phyloP scores from a whole-genome alignment of 495 filamentous ascomycete species.

The Podospora didyma region DNA sequence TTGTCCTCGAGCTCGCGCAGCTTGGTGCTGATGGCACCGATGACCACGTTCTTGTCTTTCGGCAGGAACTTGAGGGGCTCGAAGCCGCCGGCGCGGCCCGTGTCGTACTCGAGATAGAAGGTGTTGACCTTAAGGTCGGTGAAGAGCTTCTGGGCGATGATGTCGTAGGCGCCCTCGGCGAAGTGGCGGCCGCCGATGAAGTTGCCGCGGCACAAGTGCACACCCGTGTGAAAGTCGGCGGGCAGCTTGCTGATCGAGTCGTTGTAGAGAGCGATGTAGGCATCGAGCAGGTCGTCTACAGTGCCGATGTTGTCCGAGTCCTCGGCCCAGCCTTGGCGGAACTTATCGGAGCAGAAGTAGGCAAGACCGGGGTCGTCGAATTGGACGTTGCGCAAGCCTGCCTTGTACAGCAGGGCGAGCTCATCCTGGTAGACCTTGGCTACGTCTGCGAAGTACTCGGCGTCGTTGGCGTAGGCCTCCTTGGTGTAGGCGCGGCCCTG shows the following conservation, averaged over 20 bases:
- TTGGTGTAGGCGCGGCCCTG: constrained; percentile 64
- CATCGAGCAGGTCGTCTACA: constrained; percentile 62
- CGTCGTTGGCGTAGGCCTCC: constrained; percentile 60
- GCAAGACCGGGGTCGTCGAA: constrained; percentile 75
- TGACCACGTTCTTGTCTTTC: constrained; percentile 68
- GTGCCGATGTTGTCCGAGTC: constrained; percentile 52
- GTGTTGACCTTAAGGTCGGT: constrained; percentile 69
- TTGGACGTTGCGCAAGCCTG: constrained; percentile 66
- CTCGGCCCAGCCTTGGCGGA: constrained; percentile 63
- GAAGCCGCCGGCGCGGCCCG: constrained; percentile 68
- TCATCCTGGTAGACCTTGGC: constrained; percentile 66
- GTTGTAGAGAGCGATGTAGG: constrained; percentile 76
- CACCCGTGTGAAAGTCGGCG: constrained; percentile 67
- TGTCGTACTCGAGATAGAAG: constrained; percentile 85
- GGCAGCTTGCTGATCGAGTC: constrained; percentile 60
- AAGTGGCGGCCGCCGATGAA: constrained; percentile 76
- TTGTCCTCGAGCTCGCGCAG: constrained; percentile 69
- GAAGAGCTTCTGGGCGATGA: constrained; percentile 77
- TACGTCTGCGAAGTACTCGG: constrained; percentile 71
- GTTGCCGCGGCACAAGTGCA: constrained; percentile 79
- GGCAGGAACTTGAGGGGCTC: constrained; percentile 72
- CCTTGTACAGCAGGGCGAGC: constrained; percentile 63
- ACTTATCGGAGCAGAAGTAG: constrained; percentile 76
- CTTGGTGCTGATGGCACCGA: constrained; percentile 73
- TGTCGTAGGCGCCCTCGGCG: constrained; percentile 75